Evolutionary conservation across 2,329 filamentous ascomycete genomes (phyloP), one percentile per base, ranked within the genome.

Genomic region (Penicillium frequentans): DNA sequence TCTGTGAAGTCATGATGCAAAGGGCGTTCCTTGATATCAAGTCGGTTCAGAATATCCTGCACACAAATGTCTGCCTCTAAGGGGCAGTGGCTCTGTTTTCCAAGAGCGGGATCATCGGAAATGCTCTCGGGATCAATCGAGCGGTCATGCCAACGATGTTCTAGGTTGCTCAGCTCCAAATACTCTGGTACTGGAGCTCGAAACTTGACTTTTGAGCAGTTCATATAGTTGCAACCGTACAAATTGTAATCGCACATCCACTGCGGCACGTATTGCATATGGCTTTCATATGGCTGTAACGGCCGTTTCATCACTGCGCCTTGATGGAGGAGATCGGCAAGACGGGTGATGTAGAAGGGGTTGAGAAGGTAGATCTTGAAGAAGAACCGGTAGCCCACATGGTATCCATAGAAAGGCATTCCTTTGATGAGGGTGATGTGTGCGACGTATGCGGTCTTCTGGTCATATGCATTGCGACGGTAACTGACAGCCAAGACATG

Each of bases 191-290:
- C 79, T 0, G 92, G 92, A 2, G 81, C 80, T 54, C 95, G 86
- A 69, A 96, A 97, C 27, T 77, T 81, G 1, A 87, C 85, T 61
- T 86, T 90, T 10, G 80, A 80, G 49, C 86, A 89, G 57, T 93
- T 85, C 62, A 98, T 86, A 67, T 93, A 96, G 55, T 86, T 88
- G 70, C 95, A 99, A 7, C 96, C 96, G 72, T 96, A 98, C 64
- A 99, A 80, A 70, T 97, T 99, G 79, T 96, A 99, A 73, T 99
- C 96, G 62, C 89, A 90, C 95, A 99, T 98, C 85, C 96, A 99
- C 75, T 99, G 96, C 10, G 95, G 82, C 9, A 97, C 78, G 71
- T 93, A 98, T 70, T 96, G 91, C 60, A 98, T 75, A 72, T 99
- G 96, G 19, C 90, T 92, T 75, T 99, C 95, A 70, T 95, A 96